Evolutionary conservation across 768 basidiomycete genomes (phyloP).

Genomic region (Lactarius sanguifluus): DNA sequence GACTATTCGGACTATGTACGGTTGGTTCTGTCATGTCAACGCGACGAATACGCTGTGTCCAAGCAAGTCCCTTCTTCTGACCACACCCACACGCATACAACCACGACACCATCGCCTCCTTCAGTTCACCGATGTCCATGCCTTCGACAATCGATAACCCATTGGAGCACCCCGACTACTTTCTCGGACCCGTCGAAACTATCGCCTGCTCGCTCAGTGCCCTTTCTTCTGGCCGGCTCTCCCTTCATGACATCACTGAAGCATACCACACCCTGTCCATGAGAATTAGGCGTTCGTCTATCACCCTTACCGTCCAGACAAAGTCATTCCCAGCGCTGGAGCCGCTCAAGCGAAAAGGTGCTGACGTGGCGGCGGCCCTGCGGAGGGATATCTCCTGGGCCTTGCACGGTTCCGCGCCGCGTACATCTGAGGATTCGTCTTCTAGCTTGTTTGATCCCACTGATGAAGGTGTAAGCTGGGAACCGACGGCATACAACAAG

Average conservation of each 20-base stretch:
- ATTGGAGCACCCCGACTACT: conserved; percentile 14
- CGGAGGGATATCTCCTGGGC: conserved; percentile 20
- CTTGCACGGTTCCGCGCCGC: background rate
- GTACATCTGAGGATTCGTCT: conserved; percentile 2
- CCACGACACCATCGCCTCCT: background rate
- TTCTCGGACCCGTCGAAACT: conserved; percentile 21
- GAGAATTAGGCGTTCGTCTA: conserved; percentile 16
- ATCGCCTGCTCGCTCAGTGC: conserved; percentile 16
- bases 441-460: background rate
- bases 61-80: background rate
- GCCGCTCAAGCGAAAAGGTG: conserved; percentile 6
- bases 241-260: conserved; percentile 22
- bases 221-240: conserved; percentile 12
- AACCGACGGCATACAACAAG: background rate
- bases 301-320: background rate
- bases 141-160: conserved; percentile 7
- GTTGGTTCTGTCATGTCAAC: conserved; percentile 7
- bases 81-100: background rate
- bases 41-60: background rate
- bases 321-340: conserved; percentile 12
- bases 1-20: background rate
- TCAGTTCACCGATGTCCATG: conserved; percentile 1
- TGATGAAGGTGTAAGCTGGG: background rate
- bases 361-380: conserved; percentile 10
- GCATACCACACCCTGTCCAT: conserved; percentile 21